Conservation (phyloP, 2,329 filamentous ascomycete genomes). For the Fusarium sp. region DNA sequence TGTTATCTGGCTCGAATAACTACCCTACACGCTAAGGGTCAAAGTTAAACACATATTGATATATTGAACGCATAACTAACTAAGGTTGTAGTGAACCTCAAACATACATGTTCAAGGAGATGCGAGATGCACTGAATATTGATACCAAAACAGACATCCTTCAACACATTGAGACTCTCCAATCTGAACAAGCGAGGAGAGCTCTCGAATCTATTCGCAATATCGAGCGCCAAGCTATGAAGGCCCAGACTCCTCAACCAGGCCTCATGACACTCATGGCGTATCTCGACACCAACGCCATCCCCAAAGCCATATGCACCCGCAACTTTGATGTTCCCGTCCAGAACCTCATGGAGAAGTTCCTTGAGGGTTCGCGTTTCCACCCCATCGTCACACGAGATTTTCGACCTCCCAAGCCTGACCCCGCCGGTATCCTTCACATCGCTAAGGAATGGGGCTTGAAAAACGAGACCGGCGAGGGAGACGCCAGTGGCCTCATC, state of each 20-base stretch:
- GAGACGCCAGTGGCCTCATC: slow-evolving; percentile 62
- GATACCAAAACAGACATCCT: slow-evolving; percentile 83
- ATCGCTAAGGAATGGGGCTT: slow-evolving; percentile 84
- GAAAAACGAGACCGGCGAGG: slow-evolving; percentile 38
- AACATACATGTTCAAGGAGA: slow-evolving; percentile 93
- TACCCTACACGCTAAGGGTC: slow-evolving; percentile 22
- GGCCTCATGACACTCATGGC: slow-evolving; percentile 83
- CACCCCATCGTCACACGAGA: slow-evolving; percentile 85
- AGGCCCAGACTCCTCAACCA: slow-evolving; percentile 80
- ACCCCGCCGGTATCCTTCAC: slow-evolving; percentile 87
- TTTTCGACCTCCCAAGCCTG: slow-evolving; percentile 85
- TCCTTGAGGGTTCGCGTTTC: slow-evolving; percentile 76
- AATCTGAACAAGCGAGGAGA: slow-evolving; percentile 63
- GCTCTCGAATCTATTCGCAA: slow-evolving; percentile 80
- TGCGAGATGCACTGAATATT: slow-evolving; percentile 82
- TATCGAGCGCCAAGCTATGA: slow-evolving; percentile 87
- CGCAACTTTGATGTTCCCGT: slow-evolving; percentile 91
- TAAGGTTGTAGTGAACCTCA: slow-evolving; percentile 76
- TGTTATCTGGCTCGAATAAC: neutral
- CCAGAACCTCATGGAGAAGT: slow-evolving; percentile 77
- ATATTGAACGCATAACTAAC: slow-evolving; percentile 5
- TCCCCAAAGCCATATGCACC: slow-evolving; percentile 90
- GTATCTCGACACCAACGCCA: slow-evolving; percentile 74
- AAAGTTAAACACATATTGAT: neutral
- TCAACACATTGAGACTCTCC: slow-evolving; percentile 83